Evolutionary conservation across 495 filamentous ascomycete genomes (phyloP).

Genomic region (Lepidopterella palustris): DNA sequence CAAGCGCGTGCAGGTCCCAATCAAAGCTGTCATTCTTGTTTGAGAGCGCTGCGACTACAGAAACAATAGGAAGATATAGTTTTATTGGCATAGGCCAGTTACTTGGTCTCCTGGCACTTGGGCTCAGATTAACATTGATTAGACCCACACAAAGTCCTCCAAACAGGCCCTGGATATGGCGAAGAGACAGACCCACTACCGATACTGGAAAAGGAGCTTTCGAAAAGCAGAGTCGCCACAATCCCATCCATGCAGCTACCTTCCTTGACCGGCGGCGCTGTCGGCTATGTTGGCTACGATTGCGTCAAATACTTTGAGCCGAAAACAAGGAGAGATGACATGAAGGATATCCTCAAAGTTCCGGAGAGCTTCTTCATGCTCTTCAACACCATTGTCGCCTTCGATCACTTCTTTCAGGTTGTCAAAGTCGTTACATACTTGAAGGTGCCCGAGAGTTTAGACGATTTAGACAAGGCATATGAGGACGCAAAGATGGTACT

Average conservation of each 20-base stretch:
- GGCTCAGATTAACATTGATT: neutral
- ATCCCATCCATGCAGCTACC: conserved; percentile 77
- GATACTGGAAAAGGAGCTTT: conserved; percentile 69
- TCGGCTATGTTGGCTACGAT: conserved; percentile 96
- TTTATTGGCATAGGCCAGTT: conserved; percentile 79
- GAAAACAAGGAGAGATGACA: conserved; percentile 65
- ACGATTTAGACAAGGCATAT: conserved; percentile 56
- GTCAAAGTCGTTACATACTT: conserved; percentile 92
- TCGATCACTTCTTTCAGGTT: conserved; percentile 88
- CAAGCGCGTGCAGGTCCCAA: conserved; percentile 40
- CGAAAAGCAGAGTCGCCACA: conserved; percentile 65
- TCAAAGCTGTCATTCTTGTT: conserved; percentile 75
- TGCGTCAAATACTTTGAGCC: conserved; percentile 97
- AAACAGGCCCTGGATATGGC: conserved; percentile 83
- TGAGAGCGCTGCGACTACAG: conserved; percentile 85
- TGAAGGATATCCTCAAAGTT: conserved; percentile 81
- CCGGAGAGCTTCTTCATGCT: conserved; percentile 97
- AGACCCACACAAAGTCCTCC: conserved; percentile 79
- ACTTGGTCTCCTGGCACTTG: neutral
- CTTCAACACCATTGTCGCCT: conserved; percentile 89
- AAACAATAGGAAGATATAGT: conserved; percentile 87
- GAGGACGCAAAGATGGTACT: conserved; percentile 56
- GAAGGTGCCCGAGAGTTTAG: conserved; percentile 52
- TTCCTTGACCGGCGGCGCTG: conserved; percentile 79
- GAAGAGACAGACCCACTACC: conserved; percentile 75